Evolutionary conservation across 768 basidiomycete genomes (phyloP).

Genomic region (Boletus speciosus): DNA sequence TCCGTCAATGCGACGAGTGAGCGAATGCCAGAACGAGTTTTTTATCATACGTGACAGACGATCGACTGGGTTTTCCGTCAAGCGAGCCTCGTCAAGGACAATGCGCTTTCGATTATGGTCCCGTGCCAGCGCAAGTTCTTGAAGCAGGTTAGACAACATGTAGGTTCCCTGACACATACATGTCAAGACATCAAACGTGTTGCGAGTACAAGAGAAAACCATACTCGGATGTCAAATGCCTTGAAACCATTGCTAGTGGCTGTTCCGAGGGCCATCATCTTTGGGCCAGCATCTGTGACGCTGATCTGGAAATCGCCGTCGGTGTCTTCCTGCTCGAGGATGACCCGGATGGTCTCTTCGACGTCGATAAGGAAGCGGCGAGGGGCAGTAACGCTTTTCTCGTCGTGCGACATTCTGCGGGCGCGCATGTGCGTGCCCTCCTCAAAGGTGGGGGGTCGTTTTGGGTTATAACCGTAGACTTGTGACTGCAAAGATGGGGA

Average conservation of each 20-base stretch:
- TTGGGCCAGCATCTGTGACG: constrained; percentile 93
- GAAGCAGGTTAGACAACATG: constrained; percentile 98
- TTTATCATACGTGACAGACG: constrained; percentile 96
- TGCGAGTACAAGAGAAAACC: constrained; percentile 18
- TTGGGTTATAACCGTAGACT: constrained; percentile 69
- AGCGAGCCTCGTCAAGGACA: constrained; percentile 96
- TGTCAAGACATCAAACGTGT: constrained; percentile 7
- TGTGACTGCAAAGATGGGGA: constrained; percentile 48
- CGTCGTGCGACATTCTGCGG: constrained; percentile 89
- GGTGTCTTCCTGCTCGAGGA: constrained; percentile 97
- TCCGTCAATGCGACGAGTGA: constrained; percentile 95
- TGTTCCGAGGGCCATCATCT: constrained; percentile 93
- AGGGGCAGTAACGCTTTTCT: constrained; percentile 75
- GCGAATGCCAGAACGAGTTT: constrained; percentile 96
- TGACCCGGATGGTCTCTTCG: constrained; percentile 94
- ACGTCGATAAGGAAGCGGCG: constrained; percentile 95
- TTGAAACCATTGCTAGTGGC: constrained; percentile 98
- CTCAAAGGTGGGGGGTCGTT: constrained; percentile 66
- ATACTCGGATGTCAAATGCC: constrained; percentile 89
- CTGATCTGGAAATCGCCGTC: constrained; percentile 97
- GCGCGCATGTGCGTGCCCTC: constrained; percentile 72
- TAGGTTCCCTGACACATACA: constrained; percentile 76
- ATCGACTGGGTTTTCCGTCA: constrained; percentile 97
- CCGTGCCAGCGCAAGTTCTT: constrained; percentile 94
- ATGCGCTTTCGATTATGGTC: constrained; percentile 95